Evolutionary conservation across 208 protist genomes (phyloP), one percentile per base, ranked within the genome.

Genomic region (Acanthamoeba lenticulata): DNA sequence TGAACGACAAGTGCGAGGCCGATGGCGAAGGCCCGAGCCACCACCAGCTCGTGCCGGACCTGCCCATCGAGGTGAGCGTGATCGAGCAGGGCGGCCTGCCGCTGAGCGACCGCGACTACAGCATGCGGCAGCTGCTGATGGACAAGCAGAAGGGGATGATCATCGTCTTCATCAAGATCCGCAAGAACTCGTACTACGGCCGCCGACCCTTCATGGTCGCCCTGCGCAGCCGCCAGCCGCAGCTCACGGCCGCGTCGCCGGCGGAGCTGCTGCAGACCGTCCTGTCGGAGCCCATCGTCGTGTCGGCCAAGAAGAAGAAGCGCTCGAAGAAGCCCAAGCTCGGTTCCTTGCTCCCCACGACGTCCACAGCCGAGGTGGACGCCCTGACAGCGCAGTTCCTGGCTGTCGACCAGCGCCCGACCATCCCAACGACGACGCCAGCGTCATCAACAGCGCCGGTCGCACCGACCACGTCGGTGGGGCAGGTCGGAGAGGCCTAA

Each of bases 231-330:
- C 27, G 32, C 45, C 5, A 49, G 45, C 45, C n/a, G n/a, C n/a
- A 49, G 45, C 15, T 49, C 45, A 49, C 6, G 15, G 38, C n/a
- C 83, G 13, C 11, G 72, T 42, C n/a, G 32, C 32, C 38, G 42
- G 47, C 47, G n/a, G n/a, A n/a, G n/a, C n/a, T n/a, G n/a, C 45
- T 90, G 44, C 49, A 6, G 83, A 5, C 83, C 7, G 40, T 90
- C 47, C 32, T 90, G 40, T 90, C 83, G 7, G 83, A 90, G 44
- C 83, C 83, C 49, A 90, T 90, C 83, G n/a, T 90, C 47, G 83
- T 90, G 21, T 90, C 83, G 15, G 83, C 83, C 32, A 90, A 90
- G 83, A 90, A 90, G 83, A 90, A 90, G 83, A 90, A 90, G 83
- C 27, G 49, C 3, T 40, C 40, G 29, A 90, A 90, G 83, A 90